Base-by-base conservation (phyloP, 2,329 filamentous ascomycete species). In the Neonectria ditissima region DNA sequence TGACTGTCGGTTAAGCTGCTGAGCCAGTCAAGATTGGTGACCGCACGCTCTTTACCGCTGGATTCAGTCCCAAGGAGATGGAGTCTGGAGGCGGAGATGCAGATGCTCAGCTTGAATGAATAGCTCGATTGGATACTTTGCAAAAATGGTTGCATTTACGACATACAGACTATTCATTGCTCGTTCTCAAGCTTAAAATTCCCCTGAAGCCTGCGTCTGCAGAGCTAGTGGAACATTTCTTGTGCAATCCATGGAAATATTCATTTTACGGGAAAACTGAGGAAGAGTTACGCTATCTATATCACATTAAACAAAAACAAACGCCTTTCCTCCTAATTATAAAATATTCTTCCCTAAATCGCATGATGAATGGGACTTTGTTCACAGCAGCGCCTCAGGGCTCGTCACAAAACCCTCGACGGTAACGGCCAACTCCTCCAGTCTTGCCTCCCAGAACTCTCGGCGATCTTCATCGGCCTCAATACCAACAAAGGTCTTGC, bases 381-480 rank as follows among this genome's bases (percentile, higher is more conserved):
- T 5, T 60, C 44, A 70, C 9, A 71, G n/a, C 45, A 55, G 20
- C 14, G 48, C 59, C 34, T 70, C 37, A 0, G 69, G 60, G 30
- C 44, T 66, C 30, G 62, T 59, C 1, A 62, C 55, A 39, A 74
- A 71, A 6, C 45, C 37, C 37, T 74, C 72, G 4, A 74, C 55
- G 7, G 63, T 51, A 1, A 5, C 14, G 5, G 62, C 71, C 48
- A 74, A 20, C 44, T 74, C 72, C 7, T 69, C 61, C 24, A 74
- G 22, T 22, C 60, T 66, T 5, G 71, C 71, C 52, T 72, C 72
- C 72, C 72, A 74, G 39, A 74, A 74, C 2, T 67, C 66, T 6
- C 63, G 62, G 1, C 72, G 71, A 39, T 74, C 72, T 18, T 70
- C 72, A 9, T 74, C 72, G 13, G 72, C 72, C 34, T 74, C 72